These are phyloP conservation scores for Coemansia sp. DNA, from an alignment of 192 early-diverging fungal genomes.

Conservation along the genomic window DNA sequence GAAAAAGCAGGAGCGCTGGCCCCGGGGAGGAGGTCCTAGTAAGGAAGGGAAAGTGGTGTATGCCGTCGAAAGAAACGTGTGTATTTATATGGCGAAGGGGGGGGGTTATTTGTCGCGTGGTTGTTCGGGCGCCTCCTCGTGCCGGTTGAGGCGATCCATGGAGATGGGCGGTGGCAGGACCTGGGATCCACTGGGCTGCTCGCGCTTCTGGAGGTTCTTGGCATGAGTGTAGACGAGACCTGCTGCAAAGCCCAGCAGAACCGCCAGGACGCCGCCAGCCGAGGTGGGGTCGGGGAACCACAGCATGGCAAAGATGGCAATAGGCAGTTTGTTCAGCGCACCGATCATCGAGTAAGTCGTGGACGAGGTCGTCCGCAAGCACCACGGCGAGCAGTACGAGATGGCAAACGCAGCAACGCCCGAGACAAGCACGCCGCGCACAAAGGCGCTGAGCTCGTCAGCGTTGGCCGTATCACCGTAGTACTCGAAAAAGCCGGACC, in stretches of 20 bases:
- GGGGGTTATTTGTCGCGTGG: conserved; percentile 16
- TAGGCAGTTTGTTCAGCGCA: conserved; percentile 96
- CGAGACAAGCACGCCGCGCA: conserved; percentile 69
- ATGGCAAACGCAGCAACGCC: conserved; percentile 86
- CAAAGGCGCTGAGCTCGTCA: conserved; percentile 57
- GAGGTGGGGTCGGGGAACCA: conserved; percentile 89
- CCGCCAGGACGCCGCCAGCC: conserved; percentile 74
- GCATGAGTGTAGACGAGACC: conserved; percentile 70
- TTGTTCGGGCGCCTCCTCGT: background rate
- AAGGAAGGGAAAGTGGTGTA: too few species aligned
- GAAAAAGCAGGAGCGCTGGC: too few species aligned
- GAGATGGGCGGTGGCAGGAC: conserved; percentile 44
- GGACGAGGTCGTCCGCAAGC: conserved; percentile 57
- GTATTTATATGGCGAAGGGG: too few species aligned
- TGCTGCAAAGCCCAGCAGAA: conserved; percentile 77
- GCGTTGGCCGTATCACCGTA: conserved; percentile 50
- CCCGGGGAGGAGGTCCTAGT: too few species aligned
- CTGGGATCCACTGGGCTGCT: conserved; percentile 39
- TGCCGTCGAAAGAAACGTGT: too few species aligned
- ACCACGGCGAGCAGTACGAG: conserved; percentile 68
- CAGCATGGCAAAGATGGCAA: conserved; percentile 89
- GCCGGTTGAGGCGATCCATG: conserved; percentile 36
- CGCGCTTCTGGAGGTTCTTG: conserved; percentile 59
- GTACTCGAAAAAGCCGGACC: conserved; percentile 49
- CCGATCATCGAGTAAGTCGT: conserved; percentile 97